Percentiles rank a stretch among this genome's conserved stretches.
phyloP scores from a whole-genome alignment of 2,329 filamentous ascomycete genomes.

The Pestalotiopsis sp. region DNA sequence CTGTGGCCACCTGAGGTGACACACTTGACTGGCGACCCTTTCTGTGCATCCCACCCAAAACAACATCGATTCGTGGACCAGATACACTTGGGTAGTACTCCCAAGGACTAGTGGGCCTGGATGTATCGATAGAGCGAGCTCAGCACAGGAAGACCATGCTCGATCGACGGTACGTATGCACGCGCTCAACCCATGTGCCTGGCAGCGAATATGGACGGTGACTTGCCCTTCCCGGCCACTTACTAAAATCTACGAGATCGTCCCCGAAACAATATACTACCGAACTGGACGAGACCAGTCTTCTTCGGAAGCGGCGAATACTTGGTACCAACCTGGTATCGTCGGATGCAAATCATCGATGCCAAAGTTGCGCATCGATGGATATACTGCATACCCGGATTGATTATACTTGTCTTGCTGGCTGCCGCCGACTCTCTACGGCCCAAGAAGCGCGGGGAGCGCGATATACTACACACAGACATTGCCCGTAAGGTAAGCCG shows the following conservation, averaged over 20 bases:
- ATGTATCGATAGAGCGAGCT: slow-evolving; percentile 1
- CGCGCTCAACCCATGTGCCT: slow-evolving; percentile 7
- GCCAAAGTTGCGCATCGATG: neutral
- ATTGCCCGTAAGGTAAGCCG: neutral
- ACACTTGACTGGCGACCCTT: neutral
- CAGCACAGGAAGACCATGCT: neutral
- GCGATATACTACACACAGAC: neutral
- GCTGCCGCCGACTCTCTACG: neutral
- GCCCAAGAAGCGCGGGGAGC: slow-evolving; percentile 1
- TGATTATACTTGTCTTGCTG: neutral
- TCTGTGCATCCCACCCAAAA: slow-evolving; percentile 6
- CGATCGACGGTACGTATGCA: neutral
- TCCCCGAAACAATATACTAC: neutral
- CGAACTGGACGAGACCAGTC: neutral
- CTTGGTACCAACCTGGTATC: neutral
- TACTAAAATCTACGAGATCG: neutral
- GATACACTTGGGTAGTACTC: neutral
- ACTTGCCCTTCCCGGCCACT: slow-evolving; percentile 9
- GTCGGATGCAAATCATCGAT: neutral
- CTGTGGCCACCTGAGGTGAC: slow-evolving; percentile 1
- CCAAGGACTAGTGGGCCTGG: neutral
- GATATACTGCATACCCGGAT: neutral
- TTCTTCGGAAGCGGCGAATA: neutral
- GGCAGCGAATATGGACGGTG: neutral
- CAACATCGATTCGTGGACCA: slow-evolving; percentile 9